These are phyloP conservation scores for Coffea canephora DNA, from an alignment of 257 asterid species.

Conservation along the genomic window DNA sequence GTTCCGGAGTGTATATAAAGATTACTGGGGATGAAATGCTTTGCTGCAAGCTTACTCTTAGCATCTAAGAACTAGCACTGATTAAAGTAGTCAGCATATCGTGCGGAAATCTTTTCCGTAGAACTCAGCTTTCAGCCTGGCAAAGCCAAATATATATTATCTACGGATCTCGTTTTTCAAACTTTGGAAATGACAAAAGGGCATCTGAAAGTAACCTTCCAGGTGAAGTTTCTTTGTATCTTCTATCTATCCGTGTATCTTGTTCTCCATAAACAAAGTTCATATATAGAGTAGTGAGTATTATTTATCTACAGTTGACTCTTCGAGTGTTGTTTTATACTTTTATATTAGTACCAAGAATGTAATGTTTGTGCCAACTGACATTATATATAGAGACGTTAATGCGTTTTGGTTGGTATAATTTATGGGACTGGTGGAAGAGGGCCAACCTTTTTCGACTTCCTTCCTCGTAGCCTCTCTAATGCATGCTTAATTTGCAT, in stretches of 20 bases:
- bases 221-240: not conserved
- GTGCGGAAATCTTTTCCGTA: not conserved
- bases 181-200: slow-evolving; percentile 47
- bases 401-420: not conserved
- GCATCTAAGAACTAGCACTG: not conserved
- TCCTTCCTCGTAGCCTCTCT: not conserved
- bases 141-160: not conserved
- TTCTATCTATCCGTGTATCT: not conserved
- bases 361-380: not conserved
- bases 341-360: not conserved
- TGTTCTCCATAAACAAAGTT: not conserved
- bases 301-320: not conserved
- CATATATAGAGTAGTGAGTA: not conserved
- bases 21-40: not conserved
- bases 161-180: slow-evolving; percentile 27
- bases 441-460: not conserved
- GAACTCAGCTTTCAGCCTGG: slow-evolving; percentile 10
- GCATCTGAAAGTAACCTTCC: slow-evolving; percentile 33
- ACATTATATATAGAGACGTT: not conserved
- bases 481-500: not conserved
- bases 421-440: not conserved
- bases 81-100: not conserved
- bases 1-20: not conserved
- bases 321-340: not conserved
- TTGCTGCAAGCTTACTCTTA: slow-evolving; percentile 8